Base-by-base conservation (phyloP, 805 yeast species). In the Pichia deserticola region DNA sequence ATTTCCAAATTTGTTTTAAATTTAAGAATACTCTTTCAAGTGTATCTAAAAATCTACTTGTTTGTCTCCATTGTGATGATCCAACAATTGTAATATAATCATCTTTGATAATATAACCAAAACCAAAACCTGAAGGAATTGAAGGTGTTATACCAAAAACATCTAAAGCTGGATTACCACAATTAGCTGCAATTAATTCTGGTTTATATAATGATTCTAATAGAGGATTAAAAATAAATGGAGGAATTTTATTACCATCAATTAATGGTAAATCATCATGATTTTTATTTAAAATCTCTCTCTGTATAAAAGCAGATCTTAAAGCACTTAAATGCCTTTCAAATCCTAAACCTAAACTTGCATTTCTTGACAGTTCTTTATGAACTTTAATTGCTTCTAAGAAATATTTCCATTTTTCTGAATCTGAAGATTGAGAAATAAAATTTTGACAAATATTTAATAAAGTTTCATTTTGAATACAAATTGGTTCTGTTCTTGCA, bases 321-420 rank as follows among this genome's bases (percentile, higher is more conserved):
- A 86, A 66, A 0, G 89, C 83, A 55, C 78, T 77, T 55, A 83
- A 70, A 65, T 86, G 92, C 54, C 88, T 75, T 60, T 84, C 90
- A 60, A 82, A 86, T 1, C 92, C 89, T 44, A 68, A 60, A 1
- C 92, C 92, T 28, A 65, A 62, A 67, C 81, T 73, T 0, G 88
- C 82, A 34, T 64, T 68, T 15, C 61, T 72, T 47, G 82, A 73
- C 51, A 72, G 73, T 8, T 61, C 57, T 1, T 74, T 68, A 60
- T 85, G 90, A 30, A 61, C 68, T 15, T 67, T 62, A 51, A 88
- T 77, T 36, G 84, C 74, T 32, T 72, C 68, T 32, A 71, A 63
- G 53, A 84, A 77, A 57, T 67, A 40, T 36, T 63, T 49, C 82
- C 83, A 76, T 59, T 82, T 75, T 45, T 70, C 68, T 46, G 55